A percentile compares a stretch with the other conserved stretches of the same genome.
These are phyloP conservation scores for Cichorium intybus DNA, from an alignment of 140 eudicot species.

Conservation along the genomic window DNA sequence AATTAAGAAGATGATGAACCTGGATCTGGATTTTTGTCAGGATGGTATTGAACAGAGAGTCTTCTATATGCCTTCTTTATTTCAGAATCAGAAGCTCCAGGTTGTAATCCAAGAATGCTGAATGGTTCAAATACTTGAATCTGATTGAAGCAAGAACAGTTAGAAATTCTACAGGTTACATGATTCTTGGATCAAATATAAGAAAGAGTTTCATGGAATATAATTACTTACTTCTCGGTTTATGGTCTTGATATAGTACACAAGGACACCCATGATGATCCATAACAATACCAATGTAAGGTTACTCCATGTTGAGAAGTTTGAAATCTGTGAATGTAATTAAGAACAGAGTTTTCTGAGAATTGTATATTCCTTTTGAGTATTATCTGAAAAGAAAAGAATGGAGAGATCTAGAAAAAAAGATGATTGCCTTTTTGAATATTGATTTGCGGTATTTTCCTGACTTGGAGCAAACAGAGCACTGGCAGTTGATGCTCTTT, in stretches of 20 bases:
- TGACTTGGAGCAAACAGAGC: conserved; percentile 67
- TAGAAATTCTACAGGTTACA: neutral
- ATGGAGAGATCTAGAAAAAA: conserved; percentile 8
- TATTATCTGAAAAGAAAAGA: neutral
- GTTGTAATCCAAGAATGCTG: conserved; percentile 81
- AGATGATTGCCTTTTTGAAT: conserved; percentile 45
- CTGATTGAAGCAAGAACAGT: conserved; percentile 29
- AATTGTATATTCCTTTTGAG: neutral
- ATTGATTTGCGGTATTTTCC: conserved; percentile 88
- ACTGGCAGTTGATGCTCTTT: conserved; percentile 70
- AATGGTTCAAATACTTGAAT: conserved; percentile 86
- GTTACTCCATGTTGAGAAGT: conserved; percentile 74
- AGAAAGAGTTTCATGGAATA: neutral
- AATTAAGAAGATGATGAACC: conserved; percentile 41
- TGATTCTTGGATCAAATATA: neutral
- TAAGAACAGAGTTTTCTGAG: neutral
- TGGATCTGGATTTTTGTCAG: conserved; percentile 98
- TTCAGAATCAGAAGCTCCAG: conserved; percentile 79
- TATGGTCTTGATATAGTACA: conserved; percentile 63
- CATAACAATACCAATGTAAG: conserved; percentile 77
- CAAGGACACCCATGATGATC: conserved; percentile 70
- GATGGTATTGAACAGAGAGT: conserved; percentile 85
- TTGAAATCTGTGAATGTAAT: conserved; percentile 52
- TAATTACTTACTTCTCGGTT: conserved; percentile 66
- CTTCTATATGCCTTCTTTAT: conserved; percentile 87